phyloP scores from a whole-genome alignment of 2,329 filamentous ascomycete genomes.

The Penicillium sp. region DNA sequence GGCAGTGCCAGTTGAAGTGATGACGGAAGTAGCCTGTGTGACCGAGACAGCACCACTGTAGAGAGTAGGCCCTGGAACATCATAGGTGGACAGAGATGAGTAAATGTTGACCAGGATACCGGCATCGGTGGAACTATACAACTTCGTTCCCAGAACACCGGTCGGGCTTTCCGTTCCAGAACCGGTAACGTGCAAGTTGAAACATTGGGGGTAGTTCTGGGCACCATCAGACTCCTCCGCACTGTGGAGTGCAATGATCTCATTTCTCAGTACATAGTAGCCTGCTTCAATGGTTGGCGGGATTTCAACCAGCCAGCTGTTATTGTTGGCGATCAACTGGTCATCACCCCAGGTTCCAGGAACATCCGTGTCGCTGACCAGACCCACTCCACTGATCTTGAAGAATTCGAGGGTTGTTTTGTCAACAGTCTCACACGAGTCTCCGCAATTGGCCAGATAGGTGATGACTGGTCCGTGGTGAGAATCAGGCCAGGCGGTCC shows the following conservation, averaged over 20 bases:
- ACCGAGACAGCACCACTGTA: slow-evolving; percentile 21
- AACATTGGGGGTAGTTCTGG: slow-evolving; percentile 57
- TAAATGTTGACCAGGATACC: slow-evolving; percentile 62
- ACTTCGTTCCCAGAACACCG: slow-evolving; percentile 50
- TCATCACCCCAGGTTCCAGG: slow-evolving; percentile 58
- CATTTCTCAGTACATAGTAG: slow-evolving; percentile 54
- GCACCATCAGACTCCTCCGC: slow-evolving; percentile 42
- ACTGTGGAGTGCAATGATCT: slow-evolving; percentile 53
- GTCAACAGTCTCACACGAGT: slow-evolving; percentile 55
- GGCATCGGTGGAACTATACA: slow-evolving; percentile 57
- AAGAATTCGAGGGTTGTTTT: slow-evolving; percentile 57
- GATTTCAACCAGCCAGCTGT: slow-evolving; percentile 48
- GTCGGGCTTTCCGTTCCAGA: slow-evolving; percentile 46
- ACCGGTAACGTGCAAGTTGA: slow-evolving; percentile 60
- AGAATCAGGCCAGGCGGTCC: slow-evolving; percentile 64
- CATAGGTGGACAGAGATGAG: slow-evolving; percentile 48
- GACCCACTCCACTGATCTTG: slow-evolving; percentile 61
- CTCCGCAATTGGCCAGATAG: slow-evolving; percentile 61
- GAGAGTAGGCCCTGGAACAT: slow-evolving; percentile 51
- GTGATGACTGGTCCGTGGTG: slow-evolving; percentile 64
- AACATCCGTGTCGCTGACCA: slow-evolving; percentile 43
- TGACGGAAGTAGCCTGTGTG: slow-evolving; percentile 12
- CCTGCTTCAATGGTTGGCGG: slow-evolving; percentile 47
- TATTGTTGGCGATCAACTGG: slow-evolving; percentile 50
- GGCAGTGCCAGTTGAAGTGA: slow-evolving; percentile 18